These are phyloP conservation scores for Ricinus communis DNA, from an alignment of 345 rosid genomes.

Conservation along the genomic window DNA sequence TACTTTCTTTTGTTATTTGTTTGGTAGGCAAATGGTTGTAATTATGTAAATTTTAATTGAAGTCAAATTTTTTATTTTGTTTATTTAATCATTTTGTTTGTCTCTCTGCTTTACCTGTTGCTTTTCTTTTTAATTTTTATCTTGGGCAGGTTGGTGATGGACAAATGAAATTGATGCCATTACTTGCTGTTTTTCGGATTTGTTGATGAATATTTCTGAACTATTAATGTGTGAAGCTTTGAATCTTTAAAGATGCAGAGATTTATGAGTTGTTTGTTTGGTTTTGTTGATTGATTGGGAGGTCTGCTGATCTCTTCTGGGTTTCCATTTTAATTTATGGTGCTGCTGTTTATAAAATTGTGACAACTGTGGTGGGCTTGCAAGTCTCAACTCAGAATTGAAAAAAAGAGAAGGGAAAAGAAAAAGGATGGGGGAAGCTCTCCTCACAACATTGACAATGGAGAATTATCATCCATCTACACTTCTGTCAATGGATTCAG, in stretches of 20 bases:
- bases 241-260: slow-evolving; percentile 50
- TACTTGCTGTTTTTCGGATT: slow-evolving; percentile 20
- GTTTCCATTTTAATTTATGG: neutral
- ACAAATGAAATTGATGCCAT: slow-evolving; percentile 20
- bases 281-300: slow-evolving; percentile 59
- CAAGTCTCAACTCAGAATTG: slow-evolving; percentile 5
- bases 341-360: slow-evolving; percentile 21
- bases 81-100: neutral
- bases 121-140: neutral
- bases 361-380: slow-evolving; percentile 7
- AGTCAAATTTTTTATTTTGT: neutral
- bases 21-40: neutral
- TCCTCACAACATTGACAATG: slow-evolving; percentile 60
- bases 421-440: slow-evolving; percentile 55
- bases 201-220: slow-evolving; percentile 26
- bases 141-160: slow-evolving; percentile 32
- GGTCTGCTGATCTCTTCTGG: slow-evolving; percentile 6
- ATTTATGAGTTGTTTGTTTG: slow-evolving; percentile 49
- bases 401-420: slow-evolving; percentile 20
- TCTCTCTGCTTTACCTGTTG: neutral
- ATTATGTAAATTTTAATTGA: neutral
- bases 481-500: slow-evolving; percentile 90
- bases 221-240: slow-evolving; percentile 20
- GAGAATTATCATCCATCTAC: slow-evolving; percentile 96
- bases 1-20: neutral